These are phyloP conservation scores for Leptographium flavum DNA, from an alignment of 2,329 filamentous ascomycete genomes.

Conservation along the genomic window DNA sequence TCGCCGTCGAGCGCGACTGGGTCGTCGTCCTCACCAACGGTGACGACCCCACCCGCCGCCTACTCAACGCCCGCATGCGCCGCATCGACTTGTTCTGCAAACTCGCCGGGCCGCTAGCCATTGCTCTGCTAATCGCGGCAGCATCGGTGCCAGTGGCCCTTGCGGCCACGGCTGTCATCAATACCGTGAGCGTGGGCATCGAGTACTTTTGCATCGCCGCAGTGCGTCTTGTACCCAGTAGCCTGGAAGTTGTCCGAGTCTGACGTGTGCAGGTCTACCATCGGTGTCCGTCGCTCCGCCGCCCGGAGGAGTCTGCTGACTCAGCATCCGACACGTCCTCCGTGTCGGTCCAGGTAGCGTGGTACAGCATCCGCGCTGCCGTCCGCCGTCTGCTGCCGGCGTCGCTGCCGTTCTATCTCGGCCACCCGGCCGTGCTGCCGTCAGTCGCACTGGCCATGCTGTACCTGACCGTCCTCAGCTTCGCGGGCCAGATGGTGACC, in stretches of 20 bases:
- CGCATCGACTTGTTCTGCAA: conserved; percentile 46
- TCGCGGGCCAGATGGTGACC: conserved; percentile 49
- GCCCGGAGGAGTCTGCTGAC: neutral
- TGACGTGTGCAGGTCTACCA: conserved; percentile 12
- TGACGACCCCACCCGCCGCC: conserved; percentile 16
- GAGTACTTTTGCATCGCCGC: conserved; percentile 32
- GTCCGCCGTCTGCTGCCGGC: conserved; percentile 12
- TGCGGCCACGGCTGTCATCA: conserved; percentile 31
- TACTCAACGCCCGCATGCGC: conserved; percentile 39
- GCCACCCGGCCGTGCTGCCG: conserved; percentile 41
- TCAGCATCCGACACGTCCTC: neutral
- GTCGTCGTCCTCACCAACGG: conserved; percentile 35
- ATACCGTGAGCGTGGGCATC: conserved; percentile 26
- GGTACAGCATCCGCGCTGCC: neutral
- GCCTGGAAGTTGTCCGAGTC: neutral
- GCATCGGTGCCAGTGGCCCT: conserved; percentile 31
- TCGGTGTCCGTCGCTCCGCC: conserved; percentile 10
- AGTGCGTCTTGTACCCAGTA: conserved; percentile 10
- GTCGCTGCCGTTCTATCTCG: conserved; percentile 29
- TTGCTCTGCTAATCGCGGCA: conserved; percentile 31
- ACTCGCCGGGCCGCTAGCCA: conserved; percentile 34
- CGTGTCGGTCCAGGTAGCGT: neutral
- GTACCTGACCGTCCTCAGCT: conserved; percentile 47
- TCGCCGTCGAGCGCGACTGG: conserved; percentile 62
- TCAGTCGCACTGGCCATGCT: conserved; percentile 45